phyloP scores from a whole-genome alignment of 75 land plant genomes.

The Picea glauca region DNA sequence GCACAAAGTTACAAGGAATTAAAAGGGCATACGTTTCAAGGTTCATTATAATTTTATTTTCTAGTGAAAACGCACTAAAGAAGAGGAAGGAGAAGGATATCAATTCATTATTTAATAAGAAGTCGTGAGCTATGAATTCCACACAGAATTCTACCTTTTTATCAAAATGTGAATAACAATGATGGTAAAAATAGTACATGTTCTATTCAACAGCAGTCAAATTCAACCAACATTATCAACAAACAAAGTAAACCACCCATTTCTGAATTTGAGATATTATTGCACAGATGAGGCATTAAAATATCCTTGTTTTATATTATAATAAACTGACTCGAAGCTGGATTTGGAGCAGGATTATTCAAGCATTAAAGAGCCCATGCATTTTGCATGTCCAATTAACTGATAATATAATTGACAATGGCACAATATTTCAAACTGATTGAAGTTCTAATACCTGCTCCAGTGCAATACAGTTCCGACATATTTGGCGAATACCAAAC shows the following conservation, averaged over 20 bases:
- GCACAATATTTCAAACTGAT: not conserved
- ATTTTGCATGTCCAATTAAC: not conserved
- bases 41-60: no score
- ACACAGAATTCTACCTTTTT: no score
- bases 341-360: not conserved
- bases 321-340: not conserved
- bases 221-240: not conserved
- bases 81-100: no score
- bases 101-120: no score
- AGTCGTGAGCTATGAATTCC: no score
- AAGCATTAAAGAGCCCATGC: not conserved
- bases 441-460: slow-evolving; percentile 68
- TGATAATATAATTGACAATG: not conserved
- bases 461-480: slow-evolving; percentile 92
- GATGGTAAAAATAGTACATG: not conserved
- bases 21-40: no score
- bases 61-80: no score
- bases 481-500: slow-evolving; percentile 94
- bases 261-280: not conserved
- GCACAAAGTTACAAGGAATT: no score
- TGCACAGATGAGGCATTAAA: no score
- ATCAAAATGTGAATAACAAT: no score
- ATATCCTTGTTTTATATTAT: slow-evolving; percentile 2
- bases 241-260: no score
- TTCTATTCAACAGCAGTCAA: not conserved